Conservation (phyloP, 805 yeast genomes). For the Teunomyces tritomae region DNA sequence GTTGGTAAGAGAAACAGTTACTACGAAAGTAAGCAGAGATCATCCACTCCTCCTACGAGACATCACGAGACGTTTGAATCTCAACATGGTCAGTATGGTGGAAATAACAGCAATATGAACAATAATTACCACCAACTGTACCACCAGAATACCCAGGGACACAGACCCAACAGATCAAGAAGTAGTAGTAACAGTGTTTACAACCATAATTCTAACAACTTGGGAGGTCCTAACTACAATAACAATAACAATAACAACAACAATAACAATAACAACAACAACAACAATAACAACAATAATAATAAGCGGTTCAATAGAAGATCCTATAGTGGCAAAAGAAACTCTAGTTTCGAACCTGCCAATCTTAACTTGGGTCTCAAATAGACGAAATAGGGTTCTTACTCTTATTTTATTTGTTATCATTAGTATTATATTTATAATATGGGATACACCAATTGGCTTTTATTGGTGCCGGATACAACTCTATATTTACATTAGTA, state of each 20-base stretch:
- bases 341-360: constrained; percentile 13
- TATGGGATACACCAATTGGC: constrained; percentile 2
- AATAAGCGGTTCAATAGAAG: constrained; percentile 7
- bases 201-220: constrained; percentile 2
- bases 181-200: constrained; percentile 15
- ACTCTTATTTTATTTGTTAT: neutral
- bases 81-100: constrained; percentile 7
- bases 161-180: constrained; percentile 30
- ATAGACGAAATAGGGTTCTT: constrained; percentile 5
- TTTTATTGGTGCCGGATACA: neutral
- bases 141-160: constrained; percentile 10
- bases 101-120: neutral
- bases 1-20: constrained; percentile 7
- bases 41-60: constrained; percentile 27
- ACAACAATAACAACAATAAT: constrained; percentile 3
- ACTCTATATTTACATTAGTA: constrained; percentile 1
- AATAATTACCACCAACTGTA: constrained; percentile 9
- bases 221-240: constrained; percentile 9
- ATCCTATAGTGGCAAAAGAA: constrained; percentile 8
- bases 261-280: constrained; percentile 17
- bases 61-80: constrained; percentile 1
- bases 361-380: constrained; percentile 10
- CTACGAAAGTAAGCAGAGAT: constrained; percentile 14
- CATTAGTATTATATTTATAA: neutral
- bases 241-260: constrained; percentile 24